phyloP scores from a whole-genome alignment of 139 green algal genomes.

The Gonium pectorale region DNA sequence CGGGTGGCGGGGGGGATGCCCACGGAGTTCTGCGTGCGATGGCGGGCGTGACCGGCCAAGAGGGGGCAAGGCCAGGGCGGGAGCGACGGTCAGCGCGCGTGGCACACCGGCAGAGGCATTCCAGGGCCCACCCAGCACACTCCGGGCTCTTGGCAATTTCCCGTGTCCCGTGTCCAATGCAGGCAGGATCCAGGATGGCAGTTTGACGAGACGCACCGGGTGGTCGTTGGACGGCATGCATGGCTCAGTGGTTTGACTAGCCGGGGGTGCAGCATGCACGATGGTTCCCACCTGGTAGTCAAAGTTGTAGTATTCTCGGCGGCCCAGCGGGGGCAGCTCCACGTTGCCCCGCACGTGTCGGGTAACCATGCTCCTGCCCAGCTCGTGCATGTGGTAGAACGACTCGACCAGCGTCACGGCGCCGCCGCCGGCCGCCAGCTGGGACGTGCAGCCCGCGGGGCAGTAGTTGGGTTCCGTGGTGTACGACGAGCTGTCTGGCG shows the following conservation, averaged over 20 bases:
- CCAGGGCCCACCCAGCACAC: too few relatives aligned
- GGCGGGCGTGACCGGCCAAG: too few relatives aligned
- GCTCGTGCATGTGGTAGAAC: slow-evolving; percentile 43
- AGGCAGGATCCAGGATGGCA: too few relatives aligned
- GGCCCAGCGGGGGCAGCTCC: slow-evolving; percentile 19
- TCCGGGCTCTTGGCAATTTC: too few relatives aligned
- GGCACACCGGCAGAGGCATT: too few relatives aligned
- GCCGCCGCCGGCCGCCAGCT: background rate
- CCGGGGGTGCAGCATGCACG: too few relatives aligned
- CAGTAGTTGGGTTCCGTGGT: background rate
- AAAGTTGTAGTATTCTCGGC: slow-evolving; percentile 10
- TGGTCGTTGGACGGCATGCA: too few relatives aligned
- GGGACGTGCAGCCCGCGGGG: background rate
- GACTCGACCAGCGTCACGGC: background rate
- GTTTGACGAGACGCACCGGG: too few relatives aligned
- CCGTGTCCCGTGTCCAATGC: too few relatives aligned
- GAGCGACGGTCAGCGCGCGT: too few relatives aligned
- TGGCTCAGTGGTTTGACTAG: too few relatives aligned
- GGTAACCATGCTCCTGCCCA: background rate
- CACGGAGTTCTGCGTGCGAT: background rate
- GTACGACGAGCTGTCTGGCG: background rate
- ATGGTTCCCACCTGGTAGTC: slow-evolving; percentile 20
- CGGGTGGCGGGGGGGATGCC: background rate
- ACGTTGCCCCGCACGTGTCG: slow-evolving; percentile 20
- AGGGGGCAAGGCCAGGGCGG: too few relatives aligned